Evolutionary conservation across 2,329 filamentous ascomycete genomes (phyloP), one percentile per base, ranked within the genome.

Genomic region (Penicillium frequentans): DNA sequence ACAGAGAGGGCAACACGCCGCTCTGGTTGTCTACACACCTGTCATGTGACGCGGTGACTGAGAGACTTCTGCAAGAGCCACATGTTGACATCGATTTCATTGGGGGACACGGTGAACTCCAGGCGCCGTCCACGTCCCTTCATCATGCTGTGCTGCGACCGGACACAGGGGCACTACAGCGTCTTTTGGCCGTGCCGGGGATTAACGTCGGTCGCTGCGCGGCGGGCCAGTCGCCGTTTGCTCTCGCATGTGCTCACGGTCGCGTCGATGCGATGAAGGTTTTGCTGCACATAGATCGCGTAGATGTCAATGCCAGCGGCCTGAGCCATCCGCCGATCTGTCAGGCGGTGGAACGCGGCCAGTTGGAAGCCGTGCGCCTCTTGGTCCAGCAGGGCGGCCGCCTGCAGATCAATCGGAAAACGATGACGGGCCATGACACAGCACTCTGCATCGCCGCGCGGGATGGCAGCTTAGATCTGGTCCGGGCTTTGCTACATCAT

Each of bases 1-100:
- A 42, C 8, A 5, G 3, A 4, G 19, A 4, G 9, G 27, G 27
- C 8, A 29, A 29, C 27, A 29, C 27, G 13, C 57, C 54, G 2
- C 50, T 59, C 8, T 59, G 48, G 51, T 13, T 52, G 10, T 48
- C 54, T 31, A 57, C 48, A 52, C 43, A 50, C 37, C 49, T 13
- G 4, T 51, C 37, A 24, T 48, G 3, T 37, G 11, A 59, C 23
- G 47, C 56, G 14, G 54, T 52, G n/a, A 52, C 51, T 19, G 24
- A 53, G 19, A 49, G 49, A 39, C 39, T 58, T 13, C 42, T 58
- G 31, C 5, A 27, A 9, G 49, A 52, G 19, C 29, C 29, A 46
- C n/a, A n/a, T 10, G 44, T 59, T 8, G n/a, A 55, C 31, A 26
- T 57, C 23, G 55, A 59, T 37, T 39, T 59, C 10, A n/a, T 58